Base-by-base conservation (phyloP, 2,329 filamentous ascomycete species). In the Pseudogymnoascus sp. region DNA sequence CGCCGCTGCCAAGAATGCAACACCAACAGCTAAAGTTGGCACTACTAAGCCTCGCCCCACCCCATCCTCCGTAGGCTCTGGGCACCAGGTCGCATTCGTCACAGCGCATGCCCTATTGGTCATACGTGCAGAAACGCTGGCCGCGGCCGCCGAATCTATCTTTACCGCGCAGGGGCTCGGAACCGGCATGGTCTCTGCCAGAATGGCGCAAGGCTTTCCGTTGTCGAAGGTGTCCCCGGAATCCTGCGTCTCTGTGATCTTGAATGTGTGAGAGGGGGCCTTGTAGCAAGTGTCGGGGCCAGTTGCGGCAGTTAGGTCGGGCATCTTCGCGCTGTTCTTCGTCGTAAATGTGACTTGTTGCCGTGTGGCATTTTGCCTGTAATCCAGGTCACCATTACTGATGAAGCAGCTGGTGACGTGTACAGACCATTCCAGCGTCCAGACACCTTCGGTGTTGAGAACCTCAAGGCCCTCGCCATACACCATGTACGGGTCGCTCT, bases 381-480 rank as follows among this genome's bases (percentile, higher is more conserved):
- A 55, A 17, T 55, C 44, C n/a, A 9, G 44, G 21, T 10, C 25
- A 27, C 44, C 44, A n/a, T 58, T 33, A 8, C 9, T 58, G n/a
- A 13, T 21, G 21, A 13, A 17, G n/a, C 44, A 55, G n/a, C 8
- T 55, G 5, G 21, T 5, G 21, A 27, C 21, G 25, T 13, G 5
- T 31, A n/a, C n/a, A 7, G 17, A 25, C 59, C 59, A 61, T 21
- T 48, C 38, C 12, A 61, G 59, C n/a, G 27, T 15, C 59, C 59
- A 61, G 8, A 21, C 15, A 17, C 59, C 59, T 31, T 61, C 59
- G 10, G 51, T 35, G 29, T 58, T 58, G 29, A 58, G 29, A 5
- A 10, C 51, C 6, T 36, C 51, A n/a, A 33, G 8, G 7, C n/a
- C 51, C n/a, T 3, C 12, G 51, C 29, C 17, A 27, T 58, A 58